Percentiles rank a stretch among this genome's conserved stretches.
Evolutionary conservation across 2,329 filamentous ascomycete species (phyloP).

Genomic region (Escovopsis sp.): DNA sequence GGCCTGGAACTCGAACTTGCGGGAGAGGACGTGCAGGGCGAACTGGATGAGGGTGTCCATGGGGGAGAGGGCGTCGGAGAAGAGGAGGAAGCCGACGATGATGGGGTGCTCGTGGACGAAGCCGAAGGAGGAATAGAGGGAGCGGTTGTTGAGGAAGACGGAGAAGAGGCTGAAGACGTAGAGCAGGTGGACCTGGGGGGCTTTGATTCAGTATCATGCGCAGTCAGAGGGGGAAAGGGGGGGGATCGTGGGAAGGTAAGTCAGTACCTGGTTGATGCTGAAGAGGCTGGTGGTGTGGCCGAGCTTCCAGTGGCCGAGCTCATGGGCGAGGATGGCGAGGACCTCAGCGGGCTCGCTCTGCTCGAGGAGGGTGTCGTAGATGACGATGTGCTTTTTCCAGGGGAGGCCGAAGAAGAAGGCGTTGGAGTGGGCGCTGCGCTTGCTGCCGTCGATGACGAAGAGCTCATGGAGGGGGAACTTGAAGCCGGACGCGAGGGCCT

Average conservation of each 20-base stretch:
- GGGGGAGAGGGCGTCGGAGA: slow-evolving; percentile 89
- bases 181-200: slow-evolving; percentile 67
- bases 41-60: slow-evolving; percentile 94
- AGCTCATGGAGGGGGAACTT: slow-evolving; percentile 87
- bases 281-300: slow-evolving; percentile 90
- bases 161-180: slow-evolving; percentile 96
- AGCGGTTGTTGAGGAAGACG: slow-evolving; percentile 90
- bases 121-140: slow-evolving; percentile 81
- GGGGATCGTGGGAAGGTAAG: not conserved
- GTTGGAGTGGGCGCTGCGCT: slow-evolving; percentile 75
- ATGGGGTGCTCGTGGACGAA: slow-evolving; percentile 75
- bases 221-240: not conserved
- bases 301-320: slow-evolving; percentile 93
- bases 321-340: slow-evolving; percentile 85
- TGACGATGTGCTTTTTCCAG: slow-evolving; percentile 99
- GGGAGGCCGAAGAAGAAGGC: slow-evolving; percentile 94
- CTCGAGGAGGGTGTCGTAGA: slow-evolving; percentile 94
- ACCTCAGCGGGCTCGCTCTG: slow-evolving; percentile 89
- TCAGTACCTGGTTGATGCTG: slow-evolving; percentile 60
- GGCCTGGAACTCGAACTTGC: slow-evolving; percentile 91
- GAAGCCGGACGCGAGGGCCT: slow-evolving; percentile 66
- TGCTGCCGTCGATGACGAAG: slow-evolving; percentile 87
- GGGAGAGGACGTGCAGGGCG: slow-evolving; percentile 87
- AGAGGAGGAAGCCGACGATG: slow-evolving; percentile 93
- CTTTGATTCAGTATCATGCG: not conserved